Percentiles rank a stretch among this genome's conserved stretches.
phyloP scores from a whole-genome alignment of 192 early-diverging fungal genomes.

The Pilaira anomala region DNA sequence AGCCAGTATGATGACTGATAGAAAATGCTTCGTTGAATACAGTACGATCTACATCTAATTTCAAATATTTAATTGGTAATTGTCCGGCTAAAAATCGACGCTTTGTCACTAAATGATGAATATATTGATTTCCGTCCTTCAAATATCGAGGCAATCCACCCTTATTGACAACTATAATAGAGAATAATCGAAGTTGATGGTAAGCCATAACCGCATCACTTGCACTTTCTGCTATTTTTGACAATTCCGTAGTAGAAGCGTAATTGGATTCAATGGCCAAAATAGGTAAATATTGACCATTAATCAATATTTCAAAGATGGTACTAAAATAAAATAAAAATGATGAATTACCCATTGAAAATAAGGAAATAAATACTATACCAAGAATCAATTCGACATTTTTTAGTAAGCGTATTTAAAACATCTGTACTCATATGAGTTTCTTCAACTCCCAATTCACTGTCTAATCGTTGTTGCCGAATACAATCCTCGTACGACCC shows the following conservation, averaged over 20 bases:
- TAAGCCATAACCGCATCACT: slow-evolving; percentile 46
- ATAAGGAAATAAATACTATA: slow-evolving; percentile 27
- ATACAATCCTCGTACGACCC: slow-evolving; percentile 77
- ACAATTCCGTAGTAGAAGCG: slow-evolving; percentile 38
- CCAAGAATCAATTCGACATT: slow-evolving; percentile 39
- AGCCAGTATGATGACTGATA: too few species aligned
- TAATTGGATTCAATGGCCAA: slow-evolving; percentile 62
- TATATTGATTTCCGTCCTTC: slow-evolving; percentile 64
- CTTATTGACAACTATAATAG: slow-evolving; percentile 53
- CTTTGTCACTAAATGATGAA: slow-evolving; percentile 65
- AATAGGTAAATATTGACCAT: slow-evolving; percentile 72
- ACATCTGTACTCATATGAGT: slow-evolving; percentile 36
- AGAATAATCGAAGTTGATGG: slow-evolving; percentile 64
- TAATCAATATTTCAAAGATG: slow-evolving; percentile 61
- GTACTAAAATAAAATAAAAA: slow-evolving; percentile 16
- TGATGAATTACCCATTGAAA: neutral
- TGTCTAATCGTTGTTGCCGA: slow-evolving; percentile 42
- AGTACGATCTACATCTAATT: slow-evolving; percentile 55
- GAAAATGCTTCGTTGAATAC: slow-evolving; percentile 19
- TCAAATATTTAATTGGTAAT: slow-evolving; percentile 50
- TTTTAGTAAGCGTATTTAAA: slow-evolving; percentile 32
- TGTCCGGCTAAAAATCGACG: slow-evolving; percentile 61
- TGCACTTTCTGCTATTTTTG: slow-evolving; percentile 55
- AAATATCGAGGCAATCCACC: slow-evolving; percentile 65
- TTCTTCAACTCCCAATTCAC: slow-evolving; percentile 25